A percentile compares a stretch with the other conserved stretches of the same genome.
These are phyloP conservation scores for Cenococcum geophilum DNA, from an alignment of 495 filamentous ascomycete species.

Conservation along the genomic window DNA sequence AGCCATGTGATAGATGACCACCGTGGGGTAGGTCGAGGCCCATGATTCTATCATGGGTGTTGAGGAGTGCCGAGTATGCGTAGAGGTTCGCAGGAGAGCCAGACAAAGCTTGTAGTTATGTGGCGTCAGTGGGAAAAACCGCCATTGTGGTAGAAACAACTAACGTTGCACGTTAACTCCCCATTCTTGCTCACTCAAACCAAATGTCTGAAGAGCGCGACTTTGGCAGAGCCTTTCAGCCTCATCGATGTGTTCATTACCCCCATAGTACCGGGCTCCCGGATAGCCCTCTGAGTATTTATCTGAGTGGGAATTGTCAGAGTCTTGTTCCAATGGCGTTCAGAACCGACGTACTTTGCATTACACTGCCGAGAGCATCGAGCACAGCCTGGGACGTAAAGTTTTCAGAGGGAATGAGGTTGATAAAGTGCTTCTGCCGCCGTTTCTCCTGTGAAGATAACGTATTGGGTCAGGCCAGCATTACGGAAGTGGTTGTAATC, in stretches of 20 bases:
- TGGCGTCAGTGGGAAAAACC: constrained; percentile 22
- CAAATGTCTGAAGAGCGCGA: constrained; percentile 80
- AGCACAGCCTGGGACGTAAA: constrained; percentile 97
- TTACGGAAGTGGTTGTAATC: constrained; percentile 1
- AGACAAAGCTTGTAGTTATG: constrained; percentile 64
- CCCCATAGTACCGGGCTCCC: constrained; percentile 93
- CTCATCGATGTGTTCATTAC: constrained; percentile 91
- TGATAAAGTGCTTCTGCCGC: constrained; percentile 95
- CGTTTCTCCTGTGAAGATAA: constrained; percentile 67
- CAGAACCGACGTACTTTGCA: constrained; percentile 69
- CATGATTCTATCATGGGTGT: constrained; percentile 93
- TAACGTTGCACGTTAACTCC: constrained; percentile 95
- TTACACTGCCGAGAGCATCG: constrained; percentile 92
- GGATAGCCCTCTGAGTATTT: constrained; percentile 99
- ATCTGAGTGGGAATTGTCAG: constrained; percentile 49
- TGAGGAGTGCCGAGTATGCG: constrained; percentile 87
- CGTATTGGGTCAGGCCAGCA: constrained; percentile 20
- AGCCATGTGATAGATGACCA: constrained; percentile 94
- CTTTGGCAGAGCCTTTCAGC: constrained; percentile 84
- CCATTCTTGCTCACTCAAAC: constrained; percentile 79
- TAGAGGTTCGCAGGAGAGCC: constrained; percentile 95
- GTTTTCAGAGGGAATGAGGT: constrained; percentile 97
- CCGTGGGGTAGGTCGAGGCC: constrained; percentile 94
- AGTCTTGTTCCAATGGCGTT: constrained; percentile 16
- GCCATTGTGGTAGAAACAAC: constrained; percentile 30